Evolutionary conservation across 179 eudicot species (phyloP), one percentile per base, ranked within the genome.

Genomic region (Silene vulgaris): DNA sequence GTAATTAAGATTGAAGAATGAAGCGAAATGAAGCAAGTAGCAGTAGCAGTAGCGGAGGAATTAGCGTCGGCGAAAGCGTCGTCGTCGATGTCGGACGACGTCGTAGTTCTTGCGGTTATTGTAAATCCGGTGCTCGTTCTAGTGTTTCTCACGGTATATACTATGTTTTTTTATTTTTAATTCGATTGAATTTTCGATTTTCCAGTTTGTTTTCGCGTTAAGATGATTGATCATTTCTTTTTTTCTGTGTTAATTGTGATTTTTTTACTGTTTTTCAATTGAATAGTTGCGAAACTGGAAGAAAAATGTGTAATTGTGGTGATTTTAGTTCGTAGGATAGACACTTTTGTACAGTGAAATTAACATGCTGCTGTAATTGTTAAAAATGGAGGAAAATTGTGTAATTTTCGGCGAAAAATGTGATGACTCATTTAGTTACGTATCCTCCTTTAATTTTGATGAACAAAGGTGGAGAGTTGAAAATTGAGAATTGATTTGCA

Each of bases 121-220:
- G 99, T 67, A 90, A 81, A 89, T 92, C 97, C 76, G 89, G 87
- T 59, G 75, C 80, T 26, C 81, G 68, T 12, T 73, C 97, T 70
- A 92, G 99, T 76, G 76, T 89, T 20, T 75, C 93, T 82, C 90
- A 95, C 69, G 99, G 99, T 92, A 28, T 63, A n/a, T 69, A n/a
- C n/a, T n/a, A 75, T 9, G 70, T 50, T 79, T 52, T 52, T 52
- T 52, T 5, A 3, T 52, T 52, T 8, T 52, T 52, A 7, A 8
- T 40, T 13, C 26, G 56, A 50, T 40, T 74, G 56, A 0, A 30
- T 11, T 32, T 23, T 61, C n/a, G 28, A 21, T 8, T 40, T 8
- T 21, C 56, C 19, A 29, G 9, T 19, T n/a, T n/a, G 9, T 5
- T 32, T 65, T 32, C 17, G 4, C 8, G 26, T 37, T 40, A 68